Percentiles rank a stretch among this genome's conserved stretches.
These are phyloP conservation scores for Zygotorulaspora florentina DNA, from an alignment of 805 yeast species.

Conservation along the genomic window DNA sequence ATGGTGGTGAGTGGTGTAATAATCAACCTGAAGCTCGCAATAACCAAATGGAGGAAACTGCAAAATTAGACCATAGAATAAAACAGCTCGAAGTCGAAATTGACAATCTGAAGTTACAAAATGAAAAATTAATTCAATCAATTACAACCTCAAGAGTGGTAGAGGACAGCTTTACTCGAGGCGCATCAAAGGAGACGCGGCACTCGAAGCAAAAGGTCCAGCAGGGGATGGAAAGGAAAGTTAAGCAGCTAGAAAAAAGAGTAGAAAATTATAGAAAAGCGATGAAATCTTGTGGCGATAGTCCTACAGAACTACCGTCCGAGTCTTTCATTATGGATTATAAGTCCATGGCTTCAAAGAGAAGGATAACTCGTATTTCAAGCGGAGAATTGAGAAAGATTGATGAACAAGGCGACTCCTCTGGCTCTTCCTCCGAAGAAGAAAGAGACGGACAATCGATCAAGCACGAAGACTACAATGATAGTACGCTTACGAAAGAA, in stretches of 20 bases:
- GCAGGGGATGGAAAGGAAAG: slow-evolving; percentile 26
- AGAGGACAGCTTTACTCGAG: slow-evolving; percentile 26
- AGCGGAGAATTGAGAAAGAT: slow-evolving; percentile 23
- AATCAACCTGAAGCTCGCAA: slow-evolving; percentile 10
- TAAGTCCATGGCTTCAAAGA: slow-evolving; percentile 4
- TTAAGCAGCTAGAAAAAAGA: slow-evolving; percentile 29
- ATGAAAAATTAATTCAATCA: slow-evolving; percentile 32
- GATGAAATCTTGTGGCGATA: slow-evolving; percentile 21
- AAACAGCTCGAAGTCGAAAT: slow-evolving; percentile 34
- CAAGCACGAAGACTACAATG: slow-evolving; percentile 2
- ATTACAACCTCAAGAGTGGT: slow-evolving; percentile 25
- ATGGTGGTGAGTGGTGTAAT: slow-evolving; percentile 19
- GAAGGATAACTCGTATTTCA: slow-evolving; percentile 27
- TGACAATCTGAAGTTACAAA: slow-evolving; percentile 32
- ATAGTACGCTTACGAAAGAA: slow-evolving; percentile 6
- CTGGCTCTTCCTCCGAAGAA: slow-evolving; percentile 22
- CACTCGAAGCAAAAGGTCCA: slow-evolving; percentile 12
- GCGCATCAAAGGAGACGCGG: slow-evolving; percentile 14
- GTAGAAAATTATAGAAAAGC: slow-evolving; percentile 28
- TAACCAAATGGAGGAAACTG: slow-evolving; percentile 15
- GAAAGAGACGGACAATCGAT: slow-evolving; percentile 14
- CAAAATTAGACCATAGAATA: slow-evolving; percentile 28
- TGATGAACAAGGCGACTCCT: slow-evolving; percentile 25
- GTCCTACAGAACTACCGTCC: slow-evolving; percentile 1
- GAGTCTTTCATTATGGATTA: slow-evolving; percentile 3